These are phyloP conservation scores for Cynara cardunculus DNA, from an alignment of 129 eudicot species.

Conservation along the genomic window DNA sequence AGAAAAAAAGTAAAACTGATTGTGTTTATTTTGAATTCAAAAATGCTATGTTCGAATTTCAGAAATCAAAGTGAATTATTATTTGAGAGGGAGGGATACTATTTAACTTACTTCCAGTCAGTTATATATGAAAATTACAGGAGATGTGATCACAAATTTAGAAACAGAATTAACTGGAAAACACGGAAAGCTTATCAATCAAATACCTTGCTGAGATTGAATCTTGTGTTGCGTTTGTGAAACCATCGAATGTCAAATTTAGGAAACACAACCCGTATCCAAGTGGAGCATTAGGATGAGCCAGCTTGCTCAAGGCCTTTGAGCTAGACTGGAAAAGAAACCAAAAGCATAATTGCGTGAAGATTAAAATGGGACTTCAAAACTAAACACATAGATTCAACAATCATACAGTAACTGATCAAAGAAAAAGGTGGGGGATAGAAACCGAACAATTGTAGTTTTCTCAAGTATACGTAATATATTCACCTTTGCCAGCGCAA, in stretches of 20 bases:
- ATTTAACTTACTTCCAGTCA: background rate
- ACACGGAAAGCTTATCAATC: background rate
- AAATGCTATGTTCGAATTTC: background rate
- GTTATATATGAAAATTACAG: background rate
- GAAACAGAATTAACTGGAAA: background rate
- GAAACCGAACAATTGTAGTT: background rate
- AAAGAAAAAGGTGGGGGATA: background rate
- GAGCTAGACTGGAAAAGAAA: conserved; percentile 73
- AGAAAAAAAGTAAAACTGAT: too few species aligned
- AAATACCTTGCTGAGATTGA: conserved; percentile 80
- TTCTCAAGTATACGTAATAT: background rate
- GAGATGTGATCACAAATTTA: background rate
- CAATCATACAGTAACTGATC: background rate
- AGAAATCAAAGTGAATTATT: background rate
- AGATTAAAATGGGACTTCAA: background rate
- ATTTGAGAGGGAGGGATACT: background rate
- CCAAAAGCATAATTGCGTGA: background rate
- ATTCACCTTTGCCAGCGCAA: conserved; percentile 80
- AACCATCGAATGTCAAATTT: conserved; percentile 94
- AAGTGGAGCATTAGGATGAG: conserved; percentile 91
- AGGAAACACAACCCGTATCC: conserved; percentile 91
- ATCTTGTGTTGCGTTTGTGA: conserved; percentile 98
- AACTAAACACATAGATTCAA: background rate
- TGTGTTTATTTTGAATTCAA: too few species aligned
- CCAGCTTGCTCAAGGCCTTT: conserved; percentile 90